These are phyloP conservation scores for Pseudonectria buxi DNA, from an alignment of 2,329 filamentous ascomycete species.

Conservation along the genomic window DNA sequence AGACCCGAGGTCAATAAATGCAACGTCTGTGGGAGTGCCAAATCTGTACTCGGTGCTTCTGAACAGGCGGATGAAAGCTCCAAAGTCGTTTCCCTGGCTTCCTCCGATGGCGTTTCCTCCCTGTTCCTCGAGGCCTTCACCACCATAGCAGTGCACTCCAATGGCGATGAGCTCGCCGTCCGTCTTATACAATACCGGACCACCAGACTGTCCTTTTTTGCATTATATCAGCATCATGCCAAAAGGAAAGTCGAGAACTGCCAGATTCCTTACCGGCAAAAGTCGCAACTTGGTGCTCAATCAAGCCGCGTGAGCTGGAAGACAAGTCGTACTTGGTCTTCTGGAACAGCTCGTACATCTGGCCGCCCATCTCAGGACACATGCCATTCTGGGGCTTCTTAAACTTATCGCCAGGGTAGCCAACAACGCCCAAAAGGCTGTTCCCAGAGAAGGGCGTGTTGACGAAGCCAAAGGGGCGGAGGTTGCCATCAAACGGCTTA, in stretches of 20 bases:
- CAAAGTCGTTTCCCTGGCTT: constrained; percentile 16
- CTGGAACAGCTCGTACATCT: constrained; percentile 27
- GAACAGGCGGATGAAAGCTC: constrained; percentile 10
- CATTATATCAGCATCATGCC: neutral
- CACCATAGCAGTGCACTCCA: constrained; percentile 23
- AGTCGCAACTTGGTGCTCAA: constrained; percentile 25
- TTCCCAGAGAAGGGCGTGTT: constrained; percentile 7
- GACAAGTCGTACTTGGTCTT: constrained; percentile 17
- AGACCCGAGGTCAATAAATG: constrained; percentile 1
- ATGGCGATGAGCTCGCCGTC: constrained; percentile 12
- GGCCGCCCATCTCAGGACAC: constrained; percentile 19
- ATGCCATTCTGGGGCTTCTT: constrained; percentile 5
- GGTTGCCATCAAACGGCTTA: constrained; percentile 16
- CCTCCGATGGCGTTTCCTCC: constrained; percentile 20
- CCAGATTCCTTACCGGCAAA: constrained; percentile 19
- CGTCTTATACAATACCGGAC: constrained; percentile 16
- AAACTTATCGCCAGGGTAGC: constrained; percentile 26
- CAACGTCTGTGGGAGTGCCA: constrained; percentile 1
- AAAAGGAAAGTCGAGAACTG: too few relatives aligned
- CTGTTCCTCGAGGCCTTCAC: constrained; percentile 14
- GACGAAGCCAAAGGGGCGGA: constrained; percentile 14
- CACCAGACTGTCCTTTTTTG: constrained; percentile 20
- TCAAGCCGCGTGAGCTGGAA: constrained; percentile 16
- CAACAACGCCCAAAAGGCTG: constrained; percentile 23
- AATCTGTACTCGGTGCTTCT: constrained; percentile 1